phyloP scores from a whole-genome alignment of 495 filamentous ascomycete species.

The Viridothelium virens region DNA sequence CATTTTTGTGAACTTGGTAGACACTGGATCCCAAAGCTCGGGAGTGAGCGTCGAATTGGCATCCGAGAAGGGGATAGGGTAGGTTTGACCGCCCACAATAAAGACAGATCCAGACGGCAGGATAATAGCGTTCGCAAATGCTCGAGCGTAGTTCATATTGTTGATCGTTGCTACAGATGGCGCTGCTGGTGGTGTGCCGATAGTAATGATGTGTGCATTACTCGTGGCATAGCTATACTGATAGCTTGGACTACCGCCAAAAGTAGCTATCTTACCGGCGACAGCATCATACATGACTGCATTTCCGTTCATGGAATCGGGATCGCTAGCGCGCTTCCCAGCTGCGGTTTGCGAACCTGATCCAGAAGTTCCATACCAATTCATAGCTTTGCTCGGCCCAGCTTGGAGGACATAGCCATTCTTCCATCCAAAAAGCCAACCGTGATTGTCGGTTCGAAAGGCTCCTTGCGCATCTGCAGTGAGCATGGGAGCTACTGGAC shows the following conservation, averaged over 20 bases:
- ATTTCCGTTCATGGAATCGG: conserved; percentile 48
- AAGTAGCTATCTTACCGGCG: conserved; percentile 47
- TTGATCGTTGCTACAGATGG: conserved; percentile 30
- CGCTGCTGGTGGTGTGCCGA: conserved; percentile 30
- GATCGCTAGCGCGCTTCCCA: conserved; percentile 33
- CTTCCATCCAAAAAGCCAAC: conserved; percentile 57
- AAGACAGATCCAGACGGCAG: conserved; percentile 52
- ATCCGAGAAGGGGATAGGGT: conserved; percentile 45
- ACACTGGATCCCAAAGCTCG: conserved; percentile 47
- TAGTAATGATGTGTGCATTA: conserved; percentile 45
- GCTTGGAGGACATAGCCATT: conserved; percentile 49
- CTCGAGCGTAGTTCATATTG: conserved; percentile 43
- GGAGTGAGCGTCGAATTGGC: conserved; percentile 38
- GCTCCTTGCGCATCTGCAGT: conserved; percentile 43
- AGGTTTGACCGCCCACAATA: conserved; percentile 47
- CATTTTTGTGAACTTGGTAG: conserved; percentile 36
- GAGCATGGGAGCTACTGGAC: conserved; percentile 41
- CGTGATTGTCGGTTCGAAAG: conserved; percentile 50
- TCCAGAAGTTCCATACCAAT: conserved; percentile 48
- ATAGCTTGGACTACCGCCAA: conserved; percentile 46
- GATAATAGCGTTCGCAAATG: conserved; percentile 48
- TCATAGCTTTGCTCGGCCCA: conserved; percentile 48
- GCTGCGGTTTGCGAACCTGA: conserved; percentile 36
- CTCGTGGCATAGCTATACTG: conserved; percentile 34
- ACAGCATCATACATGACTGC: conserved; percentile 52